These are phyloP conservation scores for Phyllostachys edulis DNA, from an alignment of 176 grass and related monocot species.

Conservation along the genomic window DNA sequence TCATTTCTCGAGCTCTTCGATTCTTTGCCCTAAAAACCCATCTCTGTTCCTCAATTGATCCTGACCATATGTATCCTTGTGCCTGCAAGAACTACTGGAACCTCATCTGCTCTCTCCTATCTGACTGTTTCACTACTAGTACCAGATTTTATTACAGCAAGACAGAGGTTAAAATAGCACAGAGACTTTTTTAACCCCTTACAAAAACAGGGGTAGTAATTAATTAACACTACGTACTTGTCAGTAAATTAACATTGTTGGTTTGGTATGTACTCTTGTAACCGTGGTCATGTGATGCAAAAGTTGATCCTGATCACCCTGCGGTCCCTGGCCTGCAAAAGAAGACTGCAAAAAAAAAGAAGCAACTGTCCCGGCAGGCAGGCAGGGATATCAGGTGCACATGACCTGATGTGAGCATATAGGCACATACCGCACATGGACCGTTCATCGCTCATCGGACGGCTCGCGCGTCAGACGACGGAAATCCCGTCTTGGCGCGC, in stretches of 20 bases:
- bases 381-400: too few relatives aligned
- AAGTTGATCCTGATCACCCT: background rate
- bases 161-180: background rate
- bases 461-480: too few relatives aligned
- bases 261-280: background rate
- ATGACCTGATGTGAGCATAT: too few relatives aligned
- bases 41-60: background rate
- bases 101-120: background rate
- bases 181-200: background rate
- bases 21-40: background rate
- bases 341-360: background rate
- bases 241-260: background rate
- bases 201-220: background rate
- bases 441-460: too few relatives aligned
- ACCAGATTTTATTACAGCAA: background rate
- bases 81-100: background rate
- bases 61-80: background rate
- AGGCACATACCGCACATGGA: too few relatives aligned
- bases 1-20: background rate
- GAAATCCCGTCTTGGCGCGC: too few relatives aligned
- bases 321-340: background rate
- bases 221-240: background rate
- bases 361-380: background rate
- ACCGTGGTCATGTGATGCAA: background rate
- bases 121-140: background rate